phyloP scores from a whole-genome alignment of 805 yeast species.

The Candida vartiovaarae region DNA sequence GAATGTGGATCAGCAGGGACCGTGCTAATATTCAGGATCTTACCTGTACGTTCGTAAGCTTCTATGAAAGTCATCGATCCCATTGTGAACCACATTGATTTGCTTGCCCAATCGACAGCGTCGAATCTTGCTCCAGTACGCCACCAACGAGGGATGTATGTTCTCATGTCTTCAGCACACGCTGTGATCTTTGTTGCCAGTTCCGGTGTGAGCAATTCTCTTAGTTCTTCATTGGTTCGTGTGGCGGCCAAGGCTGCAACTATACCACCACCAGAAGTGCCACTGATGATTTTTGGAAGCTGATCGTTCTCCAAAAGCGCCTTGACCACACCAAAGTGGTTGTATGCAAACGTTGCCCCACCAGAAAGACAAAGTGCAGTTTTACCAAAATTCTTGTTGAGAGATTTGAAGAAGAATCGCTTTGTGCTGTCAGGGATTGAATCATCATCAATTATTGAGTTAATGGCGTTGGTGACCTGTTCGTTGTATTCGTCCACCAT shows the following conservation, averaged over 20 bases:
- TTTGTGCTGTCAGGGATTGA: slow-evolving; percentile 35
- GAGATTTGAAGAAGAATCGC: slow-evolving; percentile 45
- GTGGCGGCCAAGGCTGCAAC: slow-evolving; percentile 69
- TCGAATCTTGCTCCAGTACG: slow-evolving; percentile 76
- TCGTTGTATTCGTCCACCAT: slow-evolving; percentile 47
- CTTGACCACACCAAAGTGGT: slow-evolving; percentile 70
- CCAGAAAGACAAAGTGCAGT: slow-evolving; percentile 70
- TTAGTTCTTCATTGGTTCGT: slow-evolving; percentile 60
- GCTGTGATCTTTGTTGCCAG: slow-evolving; percentile 61
- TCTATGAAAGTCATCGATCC: slow-evolving; percentile 72
- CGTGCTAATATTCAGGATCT: slow-evolving; percentile 63
- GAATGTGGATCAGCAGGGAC: slow-evolving; percentile 80
- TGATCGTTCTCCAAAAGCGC: slow-evolving; percentile 62
- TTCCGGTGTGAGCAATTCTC: slow-evolving; percentile 45
- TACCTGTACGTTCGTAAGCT: slow-evolving; percentile 61
- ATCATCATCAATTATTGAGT: slow-evolving; percentile 33
- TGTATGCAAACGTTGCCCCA: slow-evolving; percentile 73
- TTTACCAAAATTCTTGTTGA: slow-evolving; percentile 60
- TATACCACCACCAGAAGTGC: slow-evolving; percentile 78
- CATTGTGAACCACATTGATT: slow-evolving; percentile 59
- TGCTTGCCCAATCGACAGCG: slow-evolving; percentile 65
- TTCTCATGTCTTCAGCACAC: slow-evolving; percentile 54
- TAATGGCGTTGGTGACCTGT: slow-evolving; percentile 43
- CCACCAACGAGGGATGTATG: slow-evolving; percentile 62
- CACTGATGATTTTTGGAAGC: slow-evolving; percentile 63